Conservation (phyloP, 164 flowering plant species). For the Sextonia rubra region DNA sequence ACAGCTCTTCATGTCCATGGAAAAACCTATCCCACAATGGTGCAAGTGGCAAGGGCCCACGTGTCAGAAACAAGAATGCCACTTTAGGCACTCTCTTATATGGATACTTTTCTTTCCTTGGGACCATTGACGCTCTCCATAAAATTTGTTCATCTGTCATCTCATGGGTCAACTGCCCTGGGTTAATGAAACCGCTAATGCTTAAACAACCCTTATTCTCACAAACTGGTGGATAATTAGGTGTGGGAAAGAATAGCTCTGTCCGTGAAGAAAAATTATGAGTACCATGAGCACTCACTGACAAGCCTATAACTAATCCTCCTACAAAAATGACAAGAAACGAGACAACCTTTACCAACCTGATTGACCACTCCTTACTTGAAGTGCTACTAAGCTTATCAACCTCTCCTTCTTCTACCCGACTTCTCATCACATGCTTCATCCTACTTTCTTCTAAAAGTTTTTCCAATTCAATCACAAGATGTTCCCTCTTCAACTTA, state of each 20-base stretch:
- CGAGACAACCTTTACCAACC: constrained; percentile 24
- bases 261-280: constrained; percentile 13
- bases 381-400: constrained; percentile 4
- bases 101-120: constrained; percentile 24
- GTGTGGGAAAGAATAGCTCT: constrained; percentile 20
- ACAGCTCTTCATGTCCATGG: constrained; percentile 32
- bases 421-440: constrained; percentile 12
- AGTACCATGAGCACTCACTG: constrained; percentile 21
- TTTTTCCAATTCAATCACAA: background rate
- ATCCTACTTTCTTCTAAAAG: constrained; percentile 9
- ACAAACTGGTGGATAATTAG: background rate
- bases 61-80: constrained; percentile 35
- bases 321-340: constrained; percentile 25
- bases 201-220: constrained; percentile 17
- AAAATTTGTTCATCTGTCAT: constrained; percentile 32
- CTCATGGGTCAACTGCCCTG: constrained; percentile 19
- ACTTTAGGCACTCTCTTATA: constrained; percentile 31
- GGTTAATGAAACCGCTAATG: constrained; percentile 16
- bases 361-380: constrained; percentile 20
- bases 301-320: constrained; percentile 30
- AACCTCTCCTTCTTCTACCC: constrained; percentile 20
- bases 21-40: constrained; percentile 50
- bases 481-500: background rate
- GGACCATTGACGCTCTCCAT: constrained; percentile 39
- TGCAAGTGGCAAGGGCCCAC: constrained; percentile 38